Base-by-base conservation (phyloP, 352 stramenopile species). In the Phytophthora multivora region DNA sequence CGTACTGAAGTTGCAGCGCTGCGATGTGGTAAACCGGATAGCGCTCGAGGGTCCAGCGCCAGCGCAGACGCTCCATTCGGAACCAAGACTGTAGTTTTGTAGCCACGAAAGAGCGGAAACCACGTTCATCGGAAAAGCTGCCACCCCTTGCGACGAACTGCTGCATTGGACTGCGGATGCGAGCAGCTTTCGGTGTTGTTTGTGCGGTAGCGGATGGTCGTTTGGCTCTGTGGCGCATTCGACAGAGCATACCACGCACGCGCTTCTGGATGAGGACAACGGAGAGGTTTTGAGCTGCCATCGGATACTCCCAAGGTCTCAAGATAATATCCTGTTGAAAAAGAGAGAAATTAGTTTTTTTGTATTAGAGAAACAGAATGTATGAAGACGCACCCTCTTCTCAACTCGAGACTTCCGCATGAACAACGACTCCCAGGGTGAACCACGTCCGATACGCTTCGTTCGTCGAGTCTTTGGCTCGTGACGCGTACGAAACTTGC, bases 1-100 rank as follows among this genome's bases (percentile, higher is more conserved):
- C 75, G 62, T 84, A 86, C 58, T 94, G 84, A 18, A 96, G 83
- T 53, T 96, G 82, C 45, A 95, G 60, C 5, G 89, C 89, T 0
- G 89, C 88, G 36, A 96, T 95, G 62, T 93, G 83, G 57, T 96
- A 97, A 30, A 96, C 42, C 0, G 82, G 69, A 31, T 86, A 89
- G 11, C 77, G 71, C 46, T 89, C 61, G 33, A 88, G 62, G 12
- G 47, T 61, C 51, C 77, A 84, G 25, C 64, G 39, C 73, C 77
- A 89, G 18, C 65, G 75, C 6, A 74, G 54, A 15, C 61, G 43
- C 52, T 83, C 56, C 57, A 78, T 90, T n/a, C 79, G 72, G 40
- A 85, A 89, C 86, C 86, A 95, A 16, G 83, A 77, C 47, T 94
- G 83, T 11, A 95, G 51, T 9, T 69, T 63, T 5, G 68, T 84